phyloP scores from a whole-genome alignment of 768 basidiomycete genomes.

The Agrocybe chaxingu region DNA sequence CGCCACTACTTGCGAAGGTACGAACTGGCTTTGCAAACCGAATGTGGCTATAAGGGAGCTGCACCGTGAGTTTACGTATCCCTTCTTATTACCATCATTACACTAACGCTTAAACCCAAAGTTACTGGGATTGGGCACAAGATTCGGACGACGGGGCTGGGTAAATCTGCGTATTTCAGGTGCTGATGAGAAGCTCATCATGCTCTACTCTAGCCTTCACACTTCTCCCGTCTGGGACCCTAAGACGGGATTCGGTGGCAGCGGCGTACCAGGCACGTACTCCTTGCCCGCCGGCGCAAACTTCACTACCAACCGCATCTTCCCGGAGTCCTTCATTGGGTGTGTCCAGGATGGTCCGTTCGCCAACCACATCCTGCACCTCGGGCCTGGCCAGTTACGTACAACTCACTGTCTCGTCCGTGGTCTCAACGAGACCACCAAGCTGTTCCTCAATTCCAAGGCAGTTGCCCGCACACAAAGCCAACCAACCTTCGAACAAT shows the following conservation, averaged over 20 bases:
- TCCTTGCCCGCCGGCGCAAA: constrained; percentile 17
- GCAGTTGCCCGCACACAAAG: constrained; percentile 16
- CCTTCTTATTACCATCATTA: background rate
- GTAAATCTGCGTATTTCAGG: constrained; percentile 6
- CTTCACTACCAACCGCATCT: constrained; percentile 3
- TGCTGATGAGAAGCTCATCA: background rate
- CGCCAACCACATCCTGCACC: constrained; percentile 22
- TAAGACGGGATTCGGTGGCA: constrained; percentile 31
- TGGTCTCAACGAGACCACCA: constrained; percentile 19
- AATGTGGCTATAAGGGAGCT: constrained; percentile 29
- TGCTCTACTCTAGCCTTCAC: constrained; percentile 17
- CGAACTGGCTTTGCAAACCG: constrained; percentile 25
- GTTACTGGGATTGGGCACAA: constrained; percentile 36
- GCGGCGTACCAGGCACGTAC: constrained; percentile 23
- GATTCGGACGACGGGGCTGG: constrained; percentile 15
- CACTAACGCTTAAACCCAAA: too few relatives aligned
- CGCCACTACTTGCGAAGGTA: constrained; percentile 23
- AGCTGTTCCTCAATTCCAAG: constrained; percentile 11
- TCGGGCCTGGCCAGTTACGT: constrained; percentile 29
- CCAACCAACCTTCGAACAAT: constrained; percentile 25
- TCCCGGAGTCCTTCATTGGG: constrained; percentile 12
- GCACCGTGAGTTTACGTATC: constrained; percentile 22
- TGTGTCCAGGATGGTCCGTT: constrained; percentile 31
- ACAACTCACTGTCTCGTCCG: constrained; percentile 31
- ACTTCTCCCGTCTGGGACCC: constrained; percentile 32